Base-by-base conservation (phyloP, 2,329 filamentous ascomycete genomes). In the Xylaria sp. region DNA sequence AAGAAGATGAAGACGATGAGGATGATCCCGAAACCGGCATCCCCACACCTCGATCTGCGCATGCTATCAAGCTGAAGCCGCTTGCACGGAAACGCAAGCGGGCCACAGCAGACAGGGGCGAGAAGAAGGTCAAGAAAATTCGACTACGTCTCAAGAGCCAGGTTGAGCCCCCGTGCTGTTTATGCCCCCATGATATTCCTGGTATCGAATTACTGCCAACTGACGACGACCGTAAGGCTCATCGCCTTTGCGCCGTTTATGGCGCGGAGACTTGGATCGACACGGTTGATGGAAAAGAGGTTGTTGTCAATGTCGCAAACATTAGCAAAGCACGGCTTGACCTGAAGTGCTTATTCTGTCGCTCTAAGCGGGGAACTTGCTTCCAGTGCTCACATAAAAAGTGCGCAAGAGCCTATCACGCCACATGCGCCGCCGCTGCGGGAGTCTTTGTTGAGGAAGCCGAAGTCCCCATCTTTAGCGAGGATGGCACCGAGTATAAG, bases 381-480 rank as follows among this genome's bases (percentile, higher is more conserved):
- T 97, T 99, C 82, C 95, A 98, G 79, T 99, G 96, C 81, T 97
- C 93, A 0, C 91, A 93, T 74, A 95, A 94, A 83, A 98, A 97
- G 79, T 99, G 96, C 76, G 92, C 93, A 3, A 87, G 96, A 71
- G 92, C 95, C 8, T 99, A 98, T 80, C 96, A 99, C 78, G 93
- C 95, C 17, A 98, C 94, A 1, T 99, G 96, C 78, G 96, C 96
- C 2, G 91, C 94, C 7, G 90, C 95, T 24, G 95, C 94, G 42
- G 96, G 96, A 65, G 94, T 98, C 1, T 92, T 97, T 77, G 90
- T 98, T 57, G 95, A 99, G 78, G 89, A 93, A 74, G 93, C 93
- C 34, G 89, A 93, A 42, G 90, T 97, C 34, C 92, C 93, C 0
- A 92, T 97, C 1, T 95, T 94, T 78, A 93, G 91, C 60, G 93